A percentile compares a stretch with the other conserved stretches of the same genome.
Evolutionary conservation across 805 yeast species (phyloP).

Genomic region (Candida golubevii): DNA sequence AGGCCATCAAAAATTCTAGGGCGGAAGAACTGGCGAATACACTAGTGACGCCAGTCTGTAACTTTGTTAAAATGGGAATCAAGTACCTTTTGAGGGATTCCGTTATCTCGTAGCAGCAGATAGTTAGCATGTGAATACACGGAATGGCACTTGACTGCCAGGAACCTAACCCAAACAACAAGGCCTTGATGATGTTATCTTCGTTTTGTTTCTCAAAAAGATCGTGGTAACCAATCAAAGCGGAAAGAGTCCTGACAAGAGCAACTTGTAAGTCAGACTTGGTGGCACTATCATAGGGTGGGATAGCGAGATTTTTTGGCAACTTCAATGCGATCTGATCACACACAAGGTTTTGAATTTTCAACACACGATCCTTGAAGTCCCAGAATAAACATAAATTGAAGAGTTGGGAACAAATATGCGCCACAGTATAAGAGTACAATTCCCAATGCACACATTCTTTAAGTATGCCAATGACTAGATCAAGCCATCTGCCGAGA

Average conservation of each 20-base stretch:
- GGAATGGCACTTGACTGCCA: constrained; percentile 81
- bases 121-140: constrained; percentile 67
- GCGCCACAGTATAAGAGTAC: constrained; percentile 62
- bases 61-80: constrained; percentile 61
- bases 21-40: constrained; percentile 68
- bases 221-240: constrained; percentile 57
- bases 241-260: constrained; percentile 55
- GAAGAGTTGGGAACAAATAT: constrained; percentile 66
- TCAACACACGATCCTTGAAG: constrained; percentile 34
- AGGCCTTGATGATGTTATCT: constrained; percentile 58
- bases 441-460: constrained; percentile 64
- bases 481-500: constrained; percentile 47
- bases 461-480: constrained; percentile 47
- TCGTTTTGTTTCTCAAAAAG: constrained; percentile 53
- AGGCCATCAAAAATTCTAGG: constrained; percentile 65
- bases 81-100: constrained; percentile 63
- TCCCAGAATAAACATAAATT: constrained; percentile 50
- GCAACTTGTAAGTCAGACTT: constrained; percentile 66
- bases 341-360: constrained; percentile 47
- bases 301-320: constrained; percentile 24
- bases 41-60: constrained; percentile 72
- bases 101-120: constrained; percentile 81
- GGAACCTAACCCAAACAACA: constrained; percentile 58
- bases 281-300: constrained; percentile 37
- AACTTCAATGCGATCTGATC: constrained; percentile 53